Percentiles rank a stretch among this genome's conserved stretches.
phyloP scores from a whole-genome alignment of 75 land plant genomes.

The Chamaecyparis obtusa region DNA sequence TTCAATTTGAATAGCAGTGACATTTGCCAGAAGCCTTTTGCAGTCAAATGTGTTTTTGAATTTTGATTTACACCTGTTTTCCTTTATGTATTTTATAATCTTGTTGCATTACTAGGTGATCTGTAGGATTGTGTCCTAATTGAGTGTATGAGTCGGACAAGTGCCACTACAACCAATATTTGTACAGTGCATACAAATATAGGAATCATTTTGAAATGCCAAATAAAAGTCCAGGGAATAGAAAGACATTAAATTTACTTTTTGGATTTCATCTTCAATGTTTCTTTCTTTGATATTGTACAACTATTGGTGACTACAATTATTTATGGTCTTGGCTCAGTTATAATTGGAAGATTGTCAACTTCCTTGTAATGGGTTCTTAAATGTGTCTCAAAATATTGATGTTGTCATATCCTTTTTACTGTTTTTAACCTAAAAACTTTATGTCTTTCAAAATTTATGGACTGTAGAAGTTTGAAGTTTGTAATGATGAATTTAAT shows the following conservation, averaged over 20 bases:
- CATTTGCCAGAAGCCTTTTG: too few species aligned
- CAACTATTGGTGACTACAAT: background rate
- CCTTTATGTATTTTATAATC: too few species aligned
- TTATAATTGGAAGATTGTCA: background rate
- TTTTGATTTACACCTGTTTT: too few species aligned
- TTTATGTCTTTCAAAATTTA: background rate
- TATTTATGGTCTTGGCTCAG: background rate
- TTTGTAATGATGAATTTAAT: background rate
- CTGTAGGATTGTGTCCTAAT: too few species aligned
- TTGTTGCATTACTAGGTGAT: too few species aligned
- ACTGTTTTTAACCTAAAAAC: background rate
- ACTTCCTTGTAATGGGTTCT: background rate
- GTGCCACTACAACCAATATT: too few species aligned
- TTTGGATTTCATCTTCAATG: background rate
- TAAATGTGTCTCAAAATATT: background rate
- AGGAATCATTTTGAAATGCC: background rate
- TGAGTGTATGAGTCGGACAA: too few species aligned
- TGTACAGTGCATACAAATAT: background rate
- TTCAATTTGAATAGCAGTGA: too few species aligned
- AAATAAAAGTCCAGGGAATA: background rate
- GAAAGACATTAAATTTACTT: too few species aligned
- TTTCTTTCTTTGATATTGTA: background rate
- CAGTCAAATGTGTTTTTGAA: too few species aligned
- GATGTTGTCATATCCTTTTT: background rate
- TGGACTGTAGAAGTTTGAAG: background rate